phyloP scores from a whole-genome alignment of 805 yeast species.

The Kazachstania bromeliacearum region DNA sequence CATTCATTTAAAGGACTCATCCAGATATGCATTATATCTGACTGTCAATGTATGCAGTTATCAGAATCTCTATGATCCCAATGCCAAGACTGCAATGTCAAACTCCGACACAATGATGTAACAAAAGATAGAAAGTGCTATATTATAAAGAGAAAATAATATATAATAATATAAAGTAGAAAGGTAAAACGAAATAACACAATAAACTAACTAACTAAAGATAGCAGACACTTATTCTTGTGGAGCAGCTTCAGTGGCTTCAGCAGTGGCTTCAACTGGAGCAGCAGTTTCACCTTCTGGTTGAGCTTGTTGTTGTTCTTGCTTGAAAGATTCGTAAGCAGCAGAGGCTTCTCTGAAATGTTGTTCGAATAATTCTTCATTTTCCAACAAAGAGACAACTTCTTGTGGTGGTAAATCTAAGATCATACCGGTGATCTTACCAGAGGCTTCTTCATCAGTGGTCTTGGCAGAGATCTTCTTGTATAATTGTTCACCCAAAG shows the following conservation, averaged over 20 bases:
- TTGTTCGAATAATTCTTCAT: conserved; percentile 78
- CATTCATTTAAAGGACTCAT: too few relatives aligned
- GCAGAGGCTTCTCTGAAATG: conserved; percentile 90
- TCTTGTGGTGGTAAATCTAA: conserved; percentile 90
- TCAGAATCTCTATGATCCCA: too few relatives aligned
- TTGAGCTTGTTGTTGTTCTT: conserved; percentile 31
- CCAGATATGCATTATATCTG: too few relatives aligned
- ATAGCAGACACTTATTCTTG: conserved; percentile 2
- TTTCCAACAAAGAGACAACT: conserved; percentile 79
- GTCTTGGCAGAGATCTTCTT: conserved; percentile 84
- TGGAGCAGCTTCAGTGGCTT: background rate
- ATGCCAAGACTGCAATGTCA: too few relatives aligned
- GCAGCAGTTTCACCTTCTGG: conserved; percentile 4
- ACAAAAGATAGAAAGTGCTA: conserved; percentile 1
- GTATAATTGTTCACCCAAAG: conserved; percentile 95
- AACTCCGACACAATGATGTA: too few relatives aligned
- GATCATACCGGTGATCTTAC: conserved; percentile 98
- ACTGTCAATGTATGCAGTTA: too few relatives aligned
- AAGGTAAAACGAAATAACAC: background rate
- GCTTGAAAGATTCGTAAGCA: conserved; percentile 88
- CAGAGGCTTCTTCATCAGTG: conserved; percentile 89
- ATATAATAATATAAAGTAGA: background rate
- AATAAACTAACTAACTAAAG: too few relatives aligned
- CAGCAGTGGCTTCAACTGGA: conserved; percentile 1
- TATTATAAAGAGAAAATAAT: conserved; percentile 1